phyloP scores from a whole-genome alignment of 2,329 filamentous ascomycete species.

The Trichoderma sp. region DNA sequence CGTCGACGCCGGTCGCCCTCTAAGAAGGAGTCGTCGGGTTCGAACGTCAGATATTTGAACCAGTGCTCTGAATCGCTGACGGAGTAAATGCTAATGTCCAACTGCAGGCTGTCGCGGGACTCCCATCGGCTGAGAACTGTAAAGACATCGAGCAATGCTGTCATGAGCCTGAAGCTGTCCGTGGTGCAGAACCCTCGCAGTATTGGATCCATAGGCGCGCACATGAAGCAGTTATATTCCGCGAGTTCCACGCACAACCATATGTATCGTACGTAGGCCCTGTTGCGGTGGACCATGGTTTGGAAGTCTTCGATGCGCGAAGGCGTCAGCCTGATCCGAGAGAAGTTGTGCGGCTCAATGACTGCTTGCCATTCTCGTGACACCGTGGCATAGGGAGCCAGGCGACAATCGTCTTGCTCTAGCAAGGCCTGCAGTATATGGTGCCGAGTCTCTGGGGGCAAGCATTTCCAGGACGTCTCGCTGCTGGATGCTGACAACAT shows the following conservation, averaged over 20 bases:
- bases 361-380: conserved; percentile 39
- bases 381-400: conserved; percentile 36
- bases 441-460: neutral
- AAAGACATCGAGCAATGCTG: conserved; percentile 36
- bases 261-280: conserved; percentile 33
- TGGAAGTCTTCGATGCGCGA: conserved; percentile 36
- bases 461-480: neutral
- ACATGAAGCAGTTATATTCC: conserved; percentile 30
- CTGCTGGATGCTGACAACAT: neutral
- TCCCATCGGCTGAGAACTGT: conserved; percentile 38
- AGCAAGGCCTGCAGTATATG: conserved; percentile 33
- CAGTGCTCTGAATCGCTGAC: conserved; percentile 40
- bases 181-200: conserved; percentile 17
- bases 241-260: conserved; percentile 34
- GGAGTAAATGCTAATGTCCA: conserved; percentile 42
- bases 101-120: conserved; percentile 34
- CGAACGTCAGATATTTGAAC: conserved; percentile 36
- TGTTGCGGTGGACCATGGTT: conserved; percentile 37
- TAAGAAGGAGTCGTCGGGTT: conserved; percentile 15
- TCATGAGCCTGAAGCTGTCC: conserved; percentile 27
- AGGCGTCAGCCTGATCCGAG: conserved; percentile 37
- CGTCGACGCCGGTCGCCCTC: neutral
- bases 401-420: conserved; percentile 30
- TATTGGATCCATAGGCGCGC: conserved; percentile 3
- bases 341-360: conserved; percentile 38